Evolutionary conservation across 257 asterid genomes (phyloP), one percentile per base, ranked within the genome.

Genomic region (Ehretia macrophylla): DNA sequence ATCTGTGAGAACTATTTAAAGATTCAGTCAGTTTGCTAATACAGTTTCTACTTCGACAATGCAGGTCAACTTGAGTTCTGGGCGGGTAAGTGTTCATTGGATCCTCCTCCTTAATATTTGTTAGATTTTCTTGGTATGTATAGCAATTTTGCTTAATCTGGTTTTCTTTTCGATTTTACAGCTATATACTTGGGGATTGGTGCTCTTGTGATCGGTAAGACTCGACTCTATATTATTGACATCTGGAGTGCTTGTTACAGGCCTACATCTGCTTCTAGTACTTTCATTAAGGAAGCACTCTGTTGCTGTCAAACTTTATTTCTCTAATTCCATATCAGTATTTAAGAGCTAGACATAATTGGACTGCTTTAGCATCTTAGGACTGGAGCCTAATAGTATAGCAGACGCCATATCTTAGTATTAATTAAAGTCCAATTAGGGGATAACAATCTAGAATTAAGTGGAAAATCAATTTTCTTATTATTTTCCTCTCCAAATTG

Each of bases 11-110:
- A 27, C 35, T 27, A 40, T 16, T 20, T 57, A n/a, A 23, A 18
- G 18, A 52, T 20, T 68, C 20, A 21, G 32, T 23, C 39, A 51
- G 18, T 55, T 49, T 40, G 62, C 60, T 80, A 45, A 76, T 45
- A 52, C 17, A 35, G 62, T 53, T 62, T 17, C 35, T 14, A 12
- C 44, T 55, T 68, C 63, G 17, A 54, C 35, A 58, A 68, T 81
- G 82, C 85, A 81, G 85, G 85, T 68, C 65, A 51, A 51, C 32
- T 78, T 40, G 62, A 65, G 50, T 78, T 46, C 69, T 75, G 8
- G 3, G 11, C 4, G 47, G 3, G 47, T 42, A 42, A 42, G 47
- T 42, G 16, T 10, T 42, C 47, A 42, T 42, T 42, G 47, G 14
- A 10, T 42, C 47, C 11, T 42, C 1, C 8, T 42, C 16, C n/a